Conservation (phyloP, 306 rosid genomes). For the Gleditsia sinensis region DNA sequence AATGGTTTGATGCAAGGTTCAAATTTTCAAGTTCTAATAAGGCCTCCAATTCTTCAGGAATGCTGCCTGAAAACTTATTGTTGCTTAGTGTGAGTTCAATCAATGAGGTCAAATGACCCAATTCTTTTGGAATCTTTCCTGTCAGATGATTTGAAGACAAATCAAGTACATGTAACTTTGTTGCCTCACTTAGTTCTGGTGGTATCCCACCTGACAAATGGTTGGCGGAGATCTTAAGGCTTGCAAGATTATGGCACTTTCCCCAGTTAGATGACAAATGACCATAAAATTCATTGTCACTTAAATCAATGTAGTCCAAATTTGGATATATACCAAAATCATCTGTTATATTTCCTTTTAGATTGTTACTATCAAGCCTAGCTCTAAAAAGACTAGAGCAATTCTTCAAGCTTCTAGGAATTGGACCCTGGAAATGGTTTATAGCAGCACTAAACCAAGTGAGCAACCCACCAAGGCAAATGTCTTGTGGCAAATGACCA, state of each 20-base stretch:
- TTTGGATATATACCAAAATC: conserved; percentile 25
- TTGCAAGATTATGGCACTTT: neutral
- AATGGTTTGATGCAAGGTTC: neutral
- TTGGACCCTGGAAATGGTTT: neutral
- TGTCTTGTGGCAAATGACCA: neutral
- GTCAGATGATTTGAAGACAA: conserved; percentile 15
- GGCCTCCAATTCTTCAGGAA: neutral
- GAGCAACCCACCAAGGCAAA: neutral
- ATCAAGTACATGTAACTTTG: conserved; percentile 3
- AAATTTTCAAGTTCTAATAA: neutral
- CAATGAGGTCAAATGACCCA: neutral
- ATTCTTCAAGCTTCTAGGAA: conserved; percentile 5
- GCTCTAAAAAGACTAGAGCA: too few species aligned
- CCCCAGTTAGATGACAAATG: neutral
- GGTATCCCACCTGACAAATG: neutral
- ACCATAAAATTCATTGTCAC: conserved; percentile 7
- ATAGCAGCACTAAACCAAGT: fast-evolving
- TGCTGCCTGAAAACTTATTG: neutral
- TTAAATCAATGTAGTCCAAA: conserved; percentile 1
- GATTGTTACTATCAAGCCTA: conserved; percentile 22
- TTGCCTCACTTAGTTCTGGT: neutral
- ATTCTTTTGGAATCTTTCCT: conserved; percentile 30
- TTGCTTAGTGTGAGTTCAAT: neutral
- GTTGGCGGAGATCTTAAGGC: neutral
- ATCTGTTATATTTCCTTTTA: conserved; percentile 19